phyloP scores from a whole-genome alignment of 768 basidiomycete genomes.

The Leccinum variicolor region DNA sequence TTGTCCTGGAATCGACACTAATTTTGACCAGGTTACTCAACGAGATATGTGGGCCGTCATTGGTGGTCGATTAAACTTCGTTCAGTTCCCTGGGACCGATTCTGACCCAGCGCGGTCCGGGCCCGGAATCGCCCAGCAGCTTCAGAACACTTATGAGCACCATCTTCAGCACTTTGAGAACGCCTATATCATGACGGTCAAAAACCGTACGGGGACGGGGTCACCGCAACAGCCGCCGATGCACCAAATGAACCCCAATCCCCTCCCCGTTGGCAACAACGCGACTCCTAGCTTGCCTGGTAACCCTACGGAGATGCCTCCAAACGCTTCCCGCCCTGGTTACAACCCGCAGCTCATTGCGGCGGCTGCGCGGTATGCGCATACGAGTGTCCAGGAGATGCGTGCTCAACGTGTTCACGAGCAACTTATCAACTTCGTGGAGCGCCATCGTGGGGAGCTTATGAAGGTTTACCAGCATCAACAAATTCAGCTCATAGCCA shows the following conservation, averaged over 20 bases:
- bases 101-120: conserved; percentile 60
- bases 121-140: conserved; percentile 56
- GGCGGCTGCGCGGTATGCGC: conserved; percentile 46
- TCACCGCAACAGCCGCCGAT: conserved; percentile 11
- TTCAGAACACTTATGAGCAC: conserved; percentile 59
- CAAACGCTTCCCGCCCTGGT: conserved; percentile 8
- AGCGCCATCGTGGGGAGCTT: conserved; percentile 42
- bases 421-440: conserved; percentile 52
- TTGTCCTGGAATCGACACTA: conserved; percentile 7
- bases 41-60: conserved; percentile 64
- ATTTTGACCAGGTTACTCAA: conserved; percentile 42
- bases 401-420: conserved; percentile 48
- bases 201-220: conserved; percentile 14
- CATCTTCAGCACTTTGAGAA: conserved; percentile 56
- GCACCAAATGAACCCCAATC: conserved; percentile 13
- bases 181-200: conserved; percentile 45
- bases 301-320: conserved; percentile 19
- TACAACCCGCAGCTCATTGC: conserved; percentile 37
- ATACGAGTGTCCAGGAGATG: conserved; percentile 47
- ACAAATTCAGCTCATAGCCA: conserved; percentile 9
- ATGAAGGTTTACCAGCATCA: conserved; percentile 28
- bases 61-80: conserved; percentile 63
- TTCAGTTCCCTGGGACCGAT: conserved; percentile 60
- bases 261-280: conserved; percentile 10
- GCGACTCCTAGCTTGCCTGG: conserved; percentile 8